phyloP scores from a whole-genome alignment of 192 early-diverging fungal genomes.

The Chytriomyces sp. region DNA sequence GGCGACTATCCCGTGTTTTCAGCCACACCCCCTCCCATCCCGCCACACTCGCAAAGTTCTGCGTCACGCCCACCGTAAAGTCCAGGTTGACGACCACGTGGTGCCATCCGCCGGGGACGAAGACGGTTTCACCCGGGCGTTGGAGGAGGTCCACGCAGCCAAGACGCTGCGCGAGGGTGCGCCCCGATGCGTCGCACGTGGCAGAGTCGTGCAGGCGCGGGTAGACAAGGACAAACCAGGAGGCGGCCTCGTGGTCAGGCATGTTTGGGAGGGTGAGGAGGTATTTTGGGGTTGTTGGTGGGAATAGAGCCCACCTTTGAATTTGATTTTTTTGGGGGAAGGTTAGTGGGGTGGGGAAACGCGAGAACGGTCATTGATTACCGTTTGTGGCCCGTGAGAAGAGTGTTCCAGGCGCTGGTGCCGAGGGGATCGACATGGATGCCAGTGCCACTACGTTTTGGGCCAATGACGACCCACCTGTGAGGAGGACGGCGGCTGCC shows the following conservation, averaged over 20 bases:
- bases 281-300: constrained; percentile 62
- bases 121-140: constrained; percentile 76
- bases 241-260: constrained; percentile 69
- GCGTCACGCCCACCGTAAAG: constrained; percentile 77
- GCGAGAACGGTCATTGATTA: constrained; percentile 21
- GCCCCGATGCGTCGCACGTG: constrained; percentile 20
- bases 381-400: constrained; percentile 71
- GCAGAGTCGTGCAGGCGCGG: constrained; percentile 26
- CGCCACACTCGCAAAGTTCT: constrained; percentile 73
- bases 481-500: constrained; percentile 68
- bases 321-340: neutral
- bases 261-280: constrained; percentile 58
- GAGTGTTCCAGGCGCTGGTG: constrained; percentile 80
- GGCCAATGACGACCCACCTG: constrained; percentile 78
- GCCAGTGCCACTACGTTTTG: constrained; percentile 72
- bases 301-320: constrained; percentile 68
- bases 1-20: constrained; percentile 53
- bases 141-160: constrained; percentile 74
- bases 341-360: neutral
- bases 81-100: constrained; percentile 82
- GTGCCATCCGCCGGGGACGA: constrained; percentile 80
- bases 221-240: constrained; percentile 71
- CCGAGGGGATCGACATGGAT: constrained; percentile 72
- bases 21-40: constrained; percentile 73
- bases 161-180: constrained; percentile 60